phyloP scores from a whole-genome alignment of 1,139 yeast species.

The Nakaseomyces uthaithaninus region DNA sequence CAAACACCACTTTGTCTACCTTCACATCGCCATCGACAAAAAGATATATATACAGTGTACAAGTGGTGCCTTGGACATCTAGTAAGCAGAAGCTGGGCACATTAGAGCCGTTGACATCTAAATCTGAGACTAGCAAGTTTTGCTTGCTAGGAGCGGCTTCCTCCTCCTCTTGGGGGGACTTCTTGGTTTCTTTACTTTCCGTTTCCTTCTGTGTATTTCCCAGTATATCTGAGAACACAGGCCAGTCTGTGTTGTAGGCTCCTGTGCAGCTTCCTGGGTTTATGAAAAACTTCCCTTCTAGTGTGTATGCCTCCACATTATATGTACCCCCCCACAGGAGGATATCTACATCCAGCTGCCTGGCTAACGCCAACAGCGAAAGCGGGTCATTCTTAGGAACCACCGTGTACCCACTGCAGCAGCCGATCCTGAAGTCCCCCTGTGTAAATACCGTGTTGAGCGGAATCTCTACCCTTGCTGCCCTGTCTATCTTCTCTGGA shows the following conservation, averaged over 20 bases:
- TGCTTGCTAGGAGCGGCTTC: slow-evolving; percentile 2
- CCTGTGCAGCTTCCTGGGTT: slow-evolving; percentile 98
- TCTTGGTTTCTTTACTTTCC: slow-evolving; percentile 14
- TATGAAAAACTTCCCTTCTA: slow-evolving; percentile 85
- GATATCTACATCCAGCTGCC: slow-evolving; percentile 88
- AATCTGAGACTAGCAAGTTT: not conserved
- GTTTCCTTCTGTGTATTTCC: slow-evolving; percentile 13
- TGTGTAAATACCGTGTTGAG: slow-evolving; percentile 55
- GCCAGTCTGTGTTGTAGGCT: slow-evolving; percentile 57
- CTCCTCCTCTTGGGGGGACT: too few relatives aligned
- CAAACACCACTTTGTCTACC: slow-evolving; percentile 81
- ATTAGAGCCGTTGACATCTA: slow-evolving; percentile 31
- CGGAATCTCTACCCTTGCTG: slow-evolving; percentile 50
- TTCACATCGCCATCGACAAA: slow-evolving; percentile 74
- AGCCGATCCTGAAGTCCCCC: slow-evolving; percentile 72
- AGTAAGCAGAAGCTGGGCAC: slow-evolving; percentile 86
- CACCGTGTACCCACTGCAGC: slow-evolving; percentile 75
- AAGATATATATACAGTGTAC: slow-evolving; percentile 81
- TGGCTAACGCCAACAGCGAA: slow-evolving; percentile 69
- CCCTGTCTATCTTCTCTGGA: not conserved
- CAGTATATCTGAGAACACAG: slow-evolving; percentile 31
- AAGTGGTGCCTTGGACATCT: slow-evolving; percentile 69
- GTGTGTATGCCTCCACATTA: slow-evolving; percentile 82
- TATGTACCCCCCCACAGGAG: slow-evolving; percentile 97
- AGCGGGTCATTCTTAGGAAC: slow-evolving; percentile 86